A percentile compares a stretch with the other conserved stretches of the same genome.
These are phyloP conservation scores for Phaffia tasmanica DNA, from an alignment of 768 basidiomycete genomes.

Conservation along the genomic window DNA sequence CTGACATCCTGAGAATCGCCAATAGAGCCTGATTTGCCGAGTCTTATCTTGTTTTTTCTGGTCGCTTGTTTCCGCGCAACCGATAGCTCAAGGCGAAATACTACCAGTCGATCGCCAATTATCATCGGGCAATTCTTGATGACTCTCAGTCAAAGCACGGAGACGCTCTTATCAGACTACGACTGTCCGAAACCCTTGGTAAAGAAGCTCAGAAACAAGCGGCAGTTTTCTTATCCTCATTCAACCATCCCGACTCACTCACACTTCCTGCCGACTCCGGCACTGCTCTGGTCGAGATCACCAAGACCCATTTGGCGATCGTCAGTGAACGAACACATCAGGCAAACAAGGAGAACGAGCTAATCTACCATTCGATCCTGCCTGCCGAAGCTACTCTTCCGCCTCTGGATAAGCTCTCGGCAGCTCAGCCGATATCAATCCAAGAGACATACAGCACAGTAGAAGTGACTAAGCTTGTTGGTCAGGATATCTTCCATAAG, in stretches of 20 bases:
- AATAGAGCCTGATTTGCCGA: neutral
- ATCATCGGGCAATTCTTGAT: slow-evolving; percentile 73
- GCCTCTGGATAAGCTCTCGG: slow-evolving; percentile 59
- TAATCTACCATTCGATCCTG: slow-evolving; percentile 88
- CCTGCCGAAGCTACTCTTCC: slow-evolving; percentile 70
- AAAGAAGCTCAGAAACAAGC: slow-evolving; percentile 71
- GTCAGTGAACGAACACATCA: slow-evolving; percentile 64
- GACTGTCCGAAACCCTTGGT: slow-evolving; percentile 60
- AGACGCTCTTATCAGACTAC: slow-evolving; percentile 68
- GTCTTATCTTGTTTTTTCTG: neutral
- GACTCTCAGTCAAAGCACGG: slow-evolving; percentile 67
- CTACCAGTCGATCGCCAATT: slow-evolving; percentile 74
- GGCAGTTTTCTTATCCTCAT: slow-evolving; percentile 56
- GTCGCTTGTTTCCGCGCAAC: neutral
- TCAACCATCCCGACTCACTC: slow-evolving; percentile 43
- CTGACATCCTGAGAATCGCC: neutral
- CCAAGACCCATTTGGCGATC: slow-evolving; percentile 67
- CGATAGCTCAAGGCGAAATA: slow-evolving; percentile 79
- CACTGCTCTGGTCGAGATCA: slow-evolving; percentile 63
- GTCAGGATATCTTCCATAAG: slow-evolving; percentile 73
- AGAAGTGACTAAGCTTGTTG: slow-evolving; percentile 90
- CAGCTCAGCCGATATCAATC: slow-evolving; percentile 67
- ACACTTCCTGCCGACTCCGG: slow-evolving; percentile 80
- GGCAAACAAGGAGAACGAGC: slow-evolving; percentile 80
- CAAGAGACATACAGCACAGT: slow-evolving; percentile 85